Evolutionary conservation across 2,329 filamentous ascomycete genomes (phyloP).

Genomic region (Zasmidium citrigriseum): DNA sequence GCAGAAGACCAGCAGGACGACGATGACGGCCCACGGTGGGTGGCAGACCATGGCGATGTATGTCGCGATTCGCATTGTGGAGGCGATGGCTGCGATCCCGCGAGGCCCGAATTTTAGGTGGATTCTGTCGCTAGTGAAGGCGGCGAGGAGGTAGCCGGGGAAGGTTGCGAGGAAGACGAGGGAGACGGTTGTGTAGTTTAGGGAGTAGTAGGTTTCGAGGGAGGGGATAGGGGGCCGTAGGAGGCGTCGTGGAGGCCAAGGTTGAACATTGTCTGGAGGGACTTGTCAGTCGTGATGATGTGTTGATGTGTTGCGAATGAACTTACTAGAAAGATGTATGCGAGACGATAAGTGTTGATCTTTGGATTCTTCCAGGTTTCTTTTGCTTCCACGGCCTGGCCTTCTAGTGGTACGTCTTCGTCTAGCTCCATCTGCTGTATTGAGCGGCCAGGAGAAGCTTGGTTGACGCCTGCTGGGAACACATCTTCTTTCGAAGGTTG

Average conservation of each 20-base stretch:
- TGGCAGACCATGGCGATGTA: slow-evolving; percentile 65
- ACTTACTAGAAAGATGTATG: slow-evolving; percentile 4
- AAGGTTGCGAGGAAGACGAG: slow-evolving; percentile 65
- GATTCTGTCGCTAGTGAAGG: slow-evolving; percentile 61
- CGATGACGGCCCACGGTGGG: slow-evolving; percentile 64
- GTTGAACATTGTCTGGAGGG: slow-evolving; percentile 9
- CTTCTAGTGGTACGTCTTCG: not conserved
- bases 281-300: not conserved
- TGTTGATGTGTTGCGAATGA: not conserved
- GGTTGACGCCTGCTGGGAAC: not conserved
- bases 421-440: slow-evolving; percentile 11
- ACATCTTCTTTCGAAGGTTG: not conserved
- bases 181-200: slow-evolving; percentile 62
- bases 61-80: slow-evolving; percentile 59
- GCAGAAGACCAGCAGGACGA: slow-evolving; percentile 61
- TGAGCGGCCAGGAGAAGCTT: not conserved
- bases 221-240: slow-evolving; percentile 10
- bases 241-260: slow-evolving; percentile 15
- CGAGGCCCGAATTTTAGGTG: slow-evolving; percentile 65
- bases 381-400: not conserved
- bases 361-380: slow-evolving; percentile 13
- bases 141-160: slow-evolving; percentile 61
- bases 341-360: slow-evolving; percentile 11
- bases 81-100: slow-evolving; percentile 65
- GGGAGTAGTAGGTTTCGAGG: slow-evolving; percentile 58